Evolutionary conservation across 2,329 filamentous ascomycete genomes (phyloP), one percentile per base, ranked within the genome.

Genomic region (Xylaria sp.): DNA sequence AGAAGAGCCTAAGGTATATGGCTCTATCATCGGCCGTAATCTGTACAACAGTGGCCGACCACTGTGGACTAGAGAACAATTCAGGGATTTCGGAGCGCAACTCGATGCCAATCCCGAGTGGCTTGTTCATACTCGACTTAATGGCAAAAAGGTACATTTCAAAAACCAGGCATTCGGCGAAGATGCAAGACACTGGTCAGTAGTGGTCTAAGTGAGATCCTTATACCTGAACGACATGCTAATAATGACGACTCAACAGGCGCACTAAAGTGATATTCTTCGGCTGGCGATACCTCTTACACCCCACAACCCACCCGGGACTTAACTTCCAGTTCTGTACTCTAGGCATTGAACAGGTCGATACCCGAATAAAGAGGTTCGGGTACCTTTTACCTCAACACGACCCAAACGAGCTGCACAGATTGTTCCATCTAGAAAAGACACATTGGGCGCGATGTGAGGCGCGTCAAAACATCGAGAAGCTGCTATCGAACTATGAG

Each of bases 41-140:
- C 56, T 60, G 45, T 66, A 69, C 39, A 20, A 56, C 11, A 15
- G 7, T 38, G 51, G 51, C 22, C 36, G 22, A 22, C 49, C n/a
- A 3, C 29, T 56, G 29, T 63, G 60, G 60, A 63, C 60, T 7
- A 63, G 15, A 50, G 42, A 31, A 22, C 27, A 38, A 11, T 25
- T 63, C 13, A 6, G 42, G 3, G n/a, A 42, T 29, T 29, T 63
- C 22, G 25, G 47, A 15, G 15, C 3, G 5, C 47, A 64, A n/a
- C 45, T 60, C 22, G 38, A 25, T 2, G 6, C 3, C 5, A 54
- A 53, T 17, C 29, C 49, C 5, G 5, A 45, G 4, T 2, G 1
- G 20, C 2, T 38, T 49, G 25, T n/a, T n/a, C 1, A 45, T 54
- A 10, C 42, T 44, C 17, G 3, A 3, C 11, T 33, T 3, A 25